Evolutionary conservation across 345 rosid genomes (phyloP), one percentile per base, ranked within the genome.

Genomic region (Salix brachista): DNA sequence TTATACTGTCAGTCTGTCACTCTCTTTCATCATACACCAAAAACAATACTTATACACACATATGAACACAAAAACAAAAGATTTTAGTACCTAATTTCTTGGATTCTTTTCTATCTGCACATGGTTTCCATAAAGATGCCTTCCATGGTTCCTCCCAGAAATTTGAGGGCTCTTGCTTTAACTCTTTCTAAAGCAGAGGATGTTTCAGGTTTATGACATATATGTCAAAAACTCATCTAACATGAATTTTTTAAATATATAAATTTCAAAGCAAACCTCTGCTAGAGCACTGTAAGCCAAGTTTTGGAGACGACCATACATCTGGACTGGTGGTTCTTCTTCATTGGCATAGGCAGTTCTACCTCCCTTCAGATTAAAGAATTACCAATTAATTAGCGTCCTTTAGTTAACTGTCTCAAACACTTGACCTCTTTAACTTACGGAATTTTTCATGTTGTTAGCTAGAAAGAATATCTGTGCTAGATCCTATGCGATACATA

Each of bases 71-170:
- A 7, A 60, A 69, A 36, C 7, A 64, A 21, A 70, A 68, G 6
- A 76, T 6, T 13, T 70, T 67, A 26, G 65, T 85, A 89, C 92
- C 88, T 82, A 28, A 64, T 72, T 67, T 72, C 28, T 13, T 48
- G 17, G 72, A 65, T 79, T 70, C 61, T 67, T 76, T 87, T 77
- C 74, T 81, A 71, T 90, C 90, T 44, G 93, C 89, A 83, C 96
- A 93, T 72, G 97, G 99, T 81, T 89, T 90, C 99, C 97, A 95
- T 62, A 48, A 73, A 36, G 88, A 80, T 80, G 90, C 83, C 76
- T 88, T 88, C 73, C 62, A 78, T 71, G 89, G 85, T 78, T 93
- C 93, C 69, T 88, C 83, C 87, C 90, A 84, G 75, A 86, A 89
- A 61, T 74, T 75, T 54, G 87, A 71, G 68, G 80, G 74, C 13